phyloP scores from a whole-genome alignment of 345 rosid genomes.

The Citrus unshiu region DNA sequence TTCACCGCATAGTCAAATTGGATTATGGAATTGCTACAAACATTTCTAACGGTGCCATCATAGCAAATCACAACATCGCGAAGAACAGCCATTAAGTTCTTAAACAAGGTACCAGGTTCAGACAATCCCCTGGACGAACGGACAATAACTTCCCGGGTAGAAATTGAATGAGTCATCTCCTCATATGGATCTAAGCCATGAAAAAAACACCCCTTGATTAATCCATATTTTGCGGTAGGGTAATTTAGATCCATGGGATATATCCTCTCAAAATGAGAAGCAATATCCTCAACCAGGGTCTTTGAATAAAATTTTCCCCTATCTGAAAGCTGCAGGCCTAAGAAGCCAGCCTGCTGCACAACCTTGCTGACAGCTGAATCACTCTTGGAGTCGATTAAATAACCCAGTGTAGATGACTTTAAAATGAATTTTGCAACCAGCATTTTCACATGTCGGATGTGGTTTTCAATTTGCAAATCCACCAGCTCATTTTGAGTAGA shows the following conservation, averaged over 20 bases:
- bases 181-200: constrained; percentile 92
- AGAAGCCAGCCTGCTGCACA: constrained; percentile 81
- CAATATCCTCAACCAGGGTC: constrained; percentile 73
- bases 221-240: constrained; percentile 72
- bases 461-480: constrained; percentile 69
- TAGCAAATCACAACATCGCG: constrained; percentile 84
- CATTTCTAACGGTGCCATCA: constrained; percentile 90
- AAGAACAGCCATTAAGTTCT: constrained; percentile 94
- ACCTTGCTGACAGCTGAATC: constrained; percentile 68
- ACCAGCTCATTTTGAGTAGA: constrained; percentile 56
- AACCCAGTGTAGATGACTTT: constrained; percentile 58
- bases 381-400: constrained; percentile 72
- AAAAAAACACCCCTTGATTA: constrained; percentile 68
- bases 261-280: constrained; percentile 48
- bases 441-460: constrained; percentile 47
- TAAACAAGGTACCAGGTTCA: constrained; percentile 94
- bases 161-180: constrained; percentile 82
- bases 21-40: constrained; percentile 75
- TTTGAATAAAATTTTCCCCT: constrained; percentile 79
- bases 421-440: constrained; percentile 50
- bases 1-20: constrained; percentile 73
- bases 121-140: constrained; percentile 88
- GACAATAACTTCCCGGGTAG: constrained; percentile 79
- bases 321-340: constrained; percentile 86
- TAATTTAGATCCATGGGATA: constrained; percentile 49